These are phyloP conservation scores for Mortierella sp. DNA, from an alignment of 371 early-diverging fungal genomes.

Conservation along the genomic window DNA sequence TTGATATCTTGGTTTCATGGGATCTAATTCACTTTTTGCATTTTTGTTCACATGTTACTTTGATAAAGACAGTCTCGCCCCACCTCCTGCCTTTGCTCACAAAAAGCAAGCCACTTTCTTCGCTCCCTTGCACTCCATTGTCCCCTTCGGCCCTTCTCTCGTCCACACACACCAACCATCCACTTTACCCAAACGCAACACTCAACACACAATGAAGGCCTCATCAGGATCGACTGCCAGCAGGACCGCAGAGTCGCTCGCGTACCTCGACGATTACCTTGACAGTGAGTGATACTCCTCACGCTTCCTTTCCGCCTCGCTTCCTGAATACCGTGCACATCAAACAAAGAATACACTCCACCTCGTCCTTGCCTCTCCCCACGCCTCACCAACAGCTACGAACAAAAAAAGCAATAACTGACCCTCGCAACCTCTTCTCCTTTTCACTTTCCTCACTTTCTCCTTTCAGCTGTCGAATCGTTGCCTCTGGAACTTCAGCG, in stretches of 20 bases:
- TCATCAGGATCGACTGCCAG: slow-evolving; percentile 43
- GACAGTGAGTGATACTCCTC: slow-evolving; percentile 71
- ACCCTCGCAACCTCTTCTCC: slow-evolving; percentile 2
- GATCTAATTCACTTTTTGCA: not conserved
- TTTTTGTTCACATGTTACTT: not conserved
- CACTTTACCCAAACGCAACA: not conserved
- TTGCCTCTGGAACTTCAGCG: slow-evolving; percentile 93
- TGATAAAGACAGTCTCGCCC: not conserved
- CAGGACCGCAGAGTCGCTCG: slow-evolving; percentile 62
- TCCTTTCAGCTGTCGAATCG: slow-evolving; percentile 83
- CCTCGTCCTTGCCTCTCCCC: not conserved
- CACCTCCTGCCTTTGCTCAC: too few relatives aligned
- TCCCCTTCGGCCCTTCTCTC: not conserved
- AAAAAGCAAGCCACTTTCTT: not conserved
- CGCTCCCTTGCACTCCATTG: not conserved
- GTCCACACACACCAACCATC: not conserved
- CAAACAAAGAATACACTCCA: not conserved
- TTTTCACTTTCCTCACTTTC: not conserved
- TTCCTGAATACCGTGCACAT: not conserved
- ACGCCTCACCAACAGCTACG: not conserved
- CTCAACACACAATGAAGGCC: slow-evolving; percentile 47
- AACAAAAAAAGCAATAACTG: not conserved
- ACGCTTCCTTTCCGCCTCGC: too few relatives aligned
- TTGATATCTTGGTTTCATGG: not conserved
- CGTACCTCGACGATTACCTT: slow-evolving; percentile 90